Percentiles rank a stretch among this genome's conserved stretches.
Conservation (phyloP, 176 grass and related monocot species). For the Tillandsia leiboldiana region DNA sequence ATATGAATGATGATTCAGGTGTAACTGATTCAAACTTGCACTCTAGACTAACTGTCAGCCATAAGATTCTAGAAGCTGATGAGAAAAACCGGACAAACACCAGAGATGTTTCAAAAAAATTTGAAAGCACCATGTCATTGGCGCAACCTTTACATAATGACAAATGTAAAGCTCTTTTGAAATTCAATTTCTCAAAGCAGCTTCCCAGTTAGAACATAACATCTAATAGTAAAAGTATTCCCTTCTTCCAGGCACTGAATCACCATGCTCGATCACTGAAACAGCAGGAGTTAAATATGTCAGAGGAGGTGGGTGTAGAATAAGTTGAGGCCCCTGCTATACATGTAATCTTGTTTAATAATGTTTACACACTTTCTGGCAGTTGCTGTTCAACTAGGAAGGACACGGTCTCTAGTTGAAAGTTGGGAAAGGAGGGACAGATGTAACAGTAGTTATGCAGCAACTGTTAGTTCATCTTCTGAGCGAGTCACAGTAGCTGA, state of each 20-base stretch:
- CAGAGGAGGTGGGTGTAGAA: conserved; percentile 62
- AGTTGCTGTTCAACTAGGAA: conserved; percentile 88
- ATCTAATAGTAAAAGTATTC: conserved; percentile 14
- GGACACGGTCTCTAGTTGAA: conserved; percentile 79
- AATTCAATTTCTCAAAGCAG: background rate
- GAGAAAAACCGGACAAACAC: conserved; percentile 17
- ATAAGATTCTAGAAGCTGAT: conserved; percentile 25
- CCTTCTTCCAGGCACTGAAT: conserved; percentile 49
- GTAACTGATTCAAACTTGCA: conserved; percentile 37
- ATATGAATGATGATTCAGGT: conserved; percentile 13
- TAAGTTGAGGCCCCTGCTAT: background rate
- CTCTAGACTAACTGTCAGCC: conserved; percentile 22
- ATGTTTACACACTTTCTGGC: conserved; percentile 29
- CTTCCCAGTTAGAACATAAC: background rate
- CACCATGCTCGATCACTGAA: conserved; percentile 57
- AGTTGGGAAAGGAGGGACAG: conserved; percentile 81
- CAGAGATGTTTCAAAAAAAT: conserved; percentile 40
- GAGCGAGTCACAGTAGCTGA: conserved; percentile 27
- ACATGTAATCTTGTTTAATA: conserved; percentile 17
- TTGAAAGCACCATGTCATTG: conserved; percentile 48
- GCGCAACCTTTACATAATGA: conserved; percentile 32
- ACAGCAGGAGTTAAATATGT: conserved; percentile 63
- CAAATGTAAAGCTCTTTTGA: conserved; percentile 30
- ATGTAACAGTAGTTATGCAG: conserved; percentile 32
- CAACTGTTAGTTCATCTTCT: conserved; percentile 24